Evolutionary conservation across 2,329 filamentous ascomycete species (phyloP), one percentile per base, ranked within the genome.

Genomic region (Alternaria panax): DNA sequence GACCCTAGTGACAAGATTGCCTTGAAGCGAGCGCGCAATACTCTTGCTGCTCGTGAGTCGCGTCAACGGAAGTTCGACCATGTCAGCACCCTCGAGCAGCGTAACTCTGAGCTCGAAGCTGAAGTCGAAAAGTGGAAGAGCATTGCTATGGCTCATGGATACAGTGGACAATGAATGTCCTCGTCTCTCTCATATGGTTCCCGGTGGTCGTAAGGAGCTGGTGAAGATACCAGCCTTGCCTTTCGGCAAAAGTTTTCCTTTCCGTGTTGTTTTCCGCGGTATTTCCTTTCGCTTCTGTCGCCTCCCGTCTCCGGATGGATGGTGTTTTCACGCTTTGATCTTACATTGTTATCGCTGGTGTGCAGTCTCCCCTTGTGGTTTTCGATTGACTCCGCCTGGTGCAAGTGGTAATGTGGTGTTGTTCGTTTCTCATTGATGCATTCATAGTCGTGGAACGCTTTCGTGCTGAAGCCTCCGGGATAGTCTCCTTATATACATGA

Each of bases 11-110:
- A 97, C 72, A 86, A 86, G 9, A 78, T 90, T n/a, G 92, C 92
- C 20, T 87, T 93, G 84, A 97, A 97, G 88, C 91, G 94, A 77
- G 93, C 93, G 51, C 90, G 93, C 68, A 98, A 97, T 79, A 96
- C 93, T 8, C 86, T 96, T 77, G 94, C 94, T 18, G 94, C 94
- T 71, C 92, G 94, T 67, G 97, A 97, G 82, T 97, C 93, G 60
- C 90, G 94, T 52, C 90, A 92, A 73, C 90, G 92, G 67, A 97
- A 97, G 83, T 88, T 92, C 57, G 85, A 90, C 75, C 87, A 89
- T 68, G 84, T 94, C 62, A 88, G 91, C 56, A 87, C 88, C 58
- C 84, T 97, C 45, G 91, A 96, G 81, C 85, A 85, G 38, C 84
- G 87, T 71, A 93, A 96, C 71, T 84, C 82, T 18, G 88, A 90